Conservation (phyloP, 2,329 filamentous ascomycete genomes). For the Phoma sp. region DNA sequence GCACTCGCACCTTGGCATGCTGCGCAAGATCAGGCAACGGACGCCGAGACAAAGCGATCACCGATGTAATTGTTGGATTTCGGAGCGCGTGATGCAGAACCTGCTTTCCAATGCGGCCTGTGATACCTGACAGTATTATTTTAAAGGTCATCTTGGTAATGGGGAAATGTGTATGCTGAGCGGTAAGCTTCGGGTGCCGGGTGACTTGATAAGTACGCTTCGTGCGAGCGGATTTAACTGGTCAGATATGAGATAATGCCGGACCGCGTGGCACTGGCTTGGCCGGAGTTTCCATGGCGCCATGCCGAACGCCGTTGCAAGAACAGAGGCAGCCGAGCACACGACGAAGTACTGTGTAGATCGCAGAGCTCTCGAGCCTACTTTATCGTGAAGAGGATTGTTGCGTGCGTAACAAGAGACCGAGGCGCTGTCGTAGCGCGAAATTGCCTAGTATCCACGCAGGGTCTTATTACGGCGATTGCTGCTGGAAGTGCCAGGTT, state of each 20-base stretch:
- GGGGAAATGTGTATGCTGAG: background rate
- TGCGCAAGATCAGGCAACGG: slow-evolving; percentile 17
- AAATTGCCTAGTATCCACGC: slow-evolving; percentile 1
- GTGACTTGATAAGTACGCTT: slow-evolving; percentile 13
- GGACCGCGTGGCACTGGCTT: slow-evolving; percentile 1
- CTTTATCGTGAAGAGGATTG: background rate
- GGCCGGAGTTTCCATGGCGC: slow-evolving; percentile 6
- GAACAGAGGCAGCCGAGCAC: background rate
- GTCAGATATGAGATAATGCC: slow-evolving; percentile 14
- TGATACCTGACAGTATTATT: slow-evolving; percentile 20
- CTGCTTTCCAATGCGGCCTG: slow-evolving; percentile 20
- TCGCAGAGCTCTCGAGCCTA: background rate
- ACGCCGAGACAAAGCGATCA: slow-evolving; percentile 21
- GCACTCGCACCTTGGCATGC: slow-evolving; percentile 19
- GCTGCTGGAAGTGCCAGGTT: slow-evolving; percentile 4
- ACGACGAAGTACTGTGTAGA: no score
- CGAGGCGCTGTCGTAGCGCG: slow-evolving; percentile 2
- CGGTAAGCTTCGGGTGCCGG: slow-evolving; percentile 3
- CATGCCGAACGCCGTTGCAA: slow-evolving; percentile 4
- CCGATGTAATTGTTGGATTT: slow-evolving; percentile 17
- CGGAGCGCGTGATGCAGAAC: slow-evolving; percentile 19
- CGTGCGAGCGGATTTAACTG: slow-evolving; percentile 28
- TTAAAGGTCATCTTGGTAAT: slow-evolving; percentile 23
- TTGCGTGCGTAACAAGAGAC: background rate
- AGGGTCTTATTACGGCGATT: slow-evolving; percentile 1